Conservation (phyloP, 352 stramenopile species). For the Elongisporangium undulatum region DNA sequence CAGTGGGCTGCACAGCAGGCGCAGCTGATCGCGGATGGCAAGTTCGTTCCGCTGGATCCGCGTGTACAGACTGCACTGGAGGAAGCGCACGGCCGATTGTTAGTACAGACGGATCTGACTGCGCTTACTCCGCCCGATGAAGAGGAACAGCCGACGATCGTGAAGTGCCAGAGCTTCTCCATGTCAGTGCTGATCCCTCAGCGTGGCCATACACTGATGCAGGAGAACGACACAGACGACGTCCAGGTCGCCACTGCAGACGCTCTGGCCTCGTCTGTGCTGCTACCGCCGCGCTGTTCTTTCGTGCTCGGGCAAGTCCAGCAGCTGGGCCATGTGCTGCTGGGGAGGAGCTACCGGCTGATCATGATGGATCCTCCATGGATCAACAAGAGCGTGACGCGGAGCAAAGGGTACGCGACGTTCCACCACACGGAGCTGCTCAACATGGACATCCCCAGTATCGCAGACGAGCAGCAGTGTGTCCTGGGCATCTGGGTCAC, state of each 20-base stretch:
- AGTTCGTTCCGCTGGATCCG: conserved; percentile 43
- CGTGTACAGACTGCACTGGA: conserved; percentile 13
- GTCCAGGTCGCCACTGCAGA: conserved; percentile 8
- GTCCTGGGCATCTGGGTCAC: conserved; percentile 76
- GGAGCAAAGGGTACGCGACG: conserved; percentile 46
- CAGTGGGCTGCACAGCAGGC: conserved; percentile 22
- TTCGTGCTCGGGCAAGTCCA: conserved; percentile 26
- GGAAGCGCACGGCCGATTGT: conserved; percentile 12
- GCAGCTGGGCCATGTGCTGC: conserved; percentile 2
- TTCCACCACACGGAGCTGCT: conserved; percentile 59
- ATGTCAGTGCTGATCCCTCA: conserved; percentile 8
- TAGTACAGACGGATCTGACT: conserved; percentile 10
- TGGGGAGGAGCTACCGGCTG: conserved; percentile 19
- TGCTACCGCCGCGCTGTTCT: conserved; percentile 17
- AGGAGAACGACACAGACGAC: conserved; percentile 14
- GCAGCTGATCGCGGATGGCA: conserved; percentile 33
- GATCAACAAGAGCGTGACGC: conserved; percentile 72
- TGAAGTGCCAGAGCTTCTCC: background rate
- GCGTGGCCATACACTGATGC: conserved; percentile 7
- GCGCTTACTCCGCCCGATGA: conserved; percentile 5
- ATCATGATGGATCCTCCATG: conserved; percentile 75
- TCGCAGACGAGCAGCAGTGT: conserved; percentile 32
- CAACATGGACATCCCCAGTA: conserved; percentile 26
- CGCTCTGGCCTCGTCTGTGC: conserved; percentile 3
- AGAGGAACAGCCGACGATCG: background rate